Evolutionary conservation across 352 stramenopile species (phyloP), one percentile per base, ranked within the genome.

Genomic region (Blastocystis sp.): DNA sequence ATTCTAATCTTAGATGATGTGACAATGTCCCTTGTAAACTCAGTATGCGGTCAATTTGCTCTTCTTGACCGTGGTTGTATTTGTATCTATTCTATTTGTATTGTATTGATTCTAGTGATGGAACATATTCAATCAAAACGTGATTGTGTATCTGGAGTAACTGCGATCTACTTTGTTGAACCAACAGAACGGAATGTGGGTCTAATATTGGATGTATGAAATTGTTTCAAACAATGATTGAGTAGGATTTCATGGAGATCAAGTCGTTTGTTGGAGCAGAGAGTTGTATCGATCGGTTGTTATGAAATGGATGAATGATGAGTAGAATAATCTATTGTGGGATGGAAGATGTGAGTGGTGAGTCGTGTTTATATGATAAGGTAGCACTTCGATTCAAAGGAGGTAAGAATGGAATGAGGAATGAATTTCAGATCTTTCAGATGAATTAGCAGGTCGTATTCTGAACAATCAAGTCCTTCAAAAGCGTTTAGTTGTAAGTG

Each of bases 241-340:
- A 27, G 16, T 54, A 75, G 63, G 63, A 75, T 49, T 75, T 75
- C 29, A 75, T 24, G 29, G 63, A 75, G 29, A 75, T 75, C 35
- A 75, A 75, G 63, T 75, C 63, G 63, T 75, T 75, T 75, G 37
- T 75, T 42, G 63, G 39, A 49, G 63, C 63, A n/a, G 63, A 75
- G 63, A 54, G 63, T 75, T 75, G 63, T 54, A 75, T 75, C 21
- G 63, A 75, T 46, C 21, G 63, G 63, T 75, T 56, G n/a, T 19
- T 19, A 56, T 46, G 5, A 14, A 19, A 56, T 54, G 11, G 6
- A 39, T 69, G 7, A 56, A 16, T 75, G 19, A 54, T 4, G n/a
- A 27, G 63, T 75, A 75, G 63, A 52, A 49, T 75, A 14, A 75
- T 54, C 29, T 75, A 75, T 46, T 75, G 39, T 42, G 63, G 63